Base-by-base conservation (phyloP, 805 yeast species). In the Peterozyma xylosa region DNA sequence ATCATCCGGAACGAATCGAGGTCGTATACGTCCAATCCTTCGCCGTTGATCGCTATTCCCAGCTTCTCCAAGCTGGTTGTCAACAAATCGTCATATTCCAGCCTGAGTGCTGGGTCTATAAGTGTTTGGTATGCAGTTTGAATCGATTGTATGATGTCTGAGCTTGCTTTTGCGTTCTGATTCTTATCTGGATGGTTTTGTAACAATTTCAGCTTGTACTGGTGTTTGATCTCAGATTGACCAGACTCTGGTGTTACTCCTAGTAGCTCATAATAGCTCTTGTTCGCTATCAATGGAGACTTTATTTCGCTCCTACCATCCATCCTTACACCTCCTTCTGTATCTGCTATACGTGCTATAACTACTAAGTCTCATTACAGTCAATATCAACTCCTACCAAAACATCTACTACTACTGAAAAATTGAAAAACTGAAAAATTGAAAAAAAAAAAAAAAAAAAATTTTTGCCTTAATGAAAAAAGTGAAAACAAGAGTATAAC, bases 171-270 rank as follows among this genome's bases (percentile, higher is more conserved):
- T 21, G 40, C 17, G 4, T 30, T 36, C 33, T 30, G 30, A n/a
- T 37, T 41, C 53, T 89, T 90, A 58, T 91, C 98, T 1, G 98
- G 98, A 59, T 91, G 98, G 2, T 74, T 59, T 3, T 59, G 55
- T 1, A 91, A 65, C 6, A 91, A 68, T 13, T 73, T 73, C 32
- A 59, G 64, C 45, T 71, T 74, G 58, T 90, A 91, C 0, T 95
- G 90, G 9, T 58, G 56, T 49, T 77, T 80, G 27, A 90, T 68
- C 11, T 71, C 76, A 0, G 43, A 51, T 1, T 44, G 47, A 16
- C 61, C 47, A 3, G 75, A 71, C 3, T 60, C 56, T 2, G 67
- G 61, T 0, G 59, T 54, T 1, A 83, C 63, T 0, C 74, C 82
- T n/a, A 88, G 68, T 0, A 82, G 57, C 35, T 75, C 78, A 54